These are phyloP conservation scores for Solanum rostratum DNA, from an alignment of 257 asterid genomes.

Conservation along the genomic window DNA sequence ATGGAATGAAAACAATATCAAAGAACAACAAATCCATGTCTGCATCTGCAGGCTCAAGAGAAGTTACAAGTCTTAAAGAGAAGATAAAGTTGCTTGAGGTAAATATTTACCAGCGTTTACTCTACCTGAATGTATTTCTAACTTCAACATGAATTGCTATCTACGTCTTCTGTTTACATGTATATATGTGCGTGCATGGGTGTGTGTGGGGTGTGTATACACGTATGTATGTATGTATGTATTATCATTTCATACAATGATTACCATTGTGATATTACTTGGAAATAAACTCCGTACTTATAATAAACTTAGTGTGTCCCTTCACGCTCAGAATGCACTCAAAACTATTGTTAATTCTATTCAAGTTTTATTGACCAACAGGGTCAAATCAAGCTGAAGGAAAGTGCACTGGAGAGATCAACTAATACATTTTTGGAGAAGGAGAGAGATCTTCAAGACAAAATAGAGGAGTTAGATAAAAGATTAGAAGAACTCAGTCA, in stretches of 20 bases:
- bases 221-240: too few species aligned
- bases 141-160: background rate
- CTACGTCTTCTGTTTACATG: background rate
- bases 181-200: too few species aligned
- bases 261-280: background rate
- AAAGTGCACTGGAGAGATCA: slow-evolving; percentile 54
- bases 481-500: slow-evolving; percentile 40
- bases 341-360: background rate
- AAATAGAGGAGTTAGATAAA: slow-evolving; percentile 56
- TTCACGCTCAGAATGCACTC: background rate
- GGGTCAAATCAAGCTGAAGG: slow-evolving; percentile 64
- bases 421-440: slow-evolving; percentile 51
- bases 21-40: slow-evolving; percentile 14
- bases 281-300: background rate
- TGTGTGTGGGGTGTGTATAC: too few species aligned
- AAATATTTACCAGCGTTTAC: slow-evolving; percentile 7
- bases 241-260: too few species aligned
- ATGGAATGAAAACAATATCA: slow-evolving; percentile 22
- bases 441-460: slow-evolving; percentile 58
- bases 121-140: background rate
- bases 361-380: slow-evolving; percentile 5
- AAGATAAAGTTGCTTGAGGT: slow-evolving; percentile 83
- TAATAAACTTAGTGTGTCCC: background rate
- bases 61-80: slow-evolving; percentile 53
- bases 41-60: slow-evolving; percentile 31